Evolutionary conservation across 139 green algal species (phyloP).

Genomic region (Klebsormidium nitens): DNA sequence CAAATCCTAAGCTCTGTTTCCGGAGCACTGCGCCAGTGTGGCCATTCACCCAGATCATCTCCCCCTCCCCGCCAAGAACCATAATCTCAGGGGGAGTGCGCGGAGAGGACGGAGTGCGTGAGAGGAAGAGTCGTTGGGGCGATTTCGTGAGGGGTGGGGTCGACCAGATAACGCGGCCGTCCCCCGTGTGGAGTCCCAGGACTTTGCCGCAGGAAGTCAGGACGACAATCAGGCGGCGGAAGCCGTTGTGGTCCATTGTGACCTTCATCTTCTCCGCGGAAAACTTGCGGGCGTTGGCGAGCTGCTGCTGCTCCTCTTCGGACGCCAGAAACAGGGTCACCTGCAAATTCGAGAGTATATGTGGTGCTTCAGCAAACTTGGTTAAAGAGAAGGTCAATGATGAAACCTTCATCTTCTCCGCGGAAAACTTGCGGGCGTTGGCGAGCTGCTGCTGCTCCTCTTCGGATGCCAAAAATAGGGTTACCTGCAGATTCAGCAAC

Average conservation of each 20-base stretch:
- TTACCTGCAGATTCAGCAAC: too few relatives aligned
- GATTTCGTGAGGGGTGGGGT: slow-evolving; percentile 9
- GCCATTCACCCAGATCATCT: slow-evolving; percentile 2
- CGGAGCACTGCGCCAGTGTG: slow-evolving; percentile 13
- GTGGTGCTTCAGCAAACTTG: too few relatives aligned
- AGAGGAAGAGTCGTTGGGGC: too few relatives aligned
- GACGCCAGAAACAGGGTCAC: slow-evolving; percentile 16
- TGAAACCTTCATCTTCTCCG: slow-evolving; percentile 14
- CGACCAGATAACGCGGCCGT: slow-evolving; percentile 77
- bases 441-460: slow-evolving; percentile 15
- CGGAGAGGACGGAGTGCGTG: too few relatives aligned
- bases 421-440: background rate
- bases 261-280: slow-evolving; percentile 19
- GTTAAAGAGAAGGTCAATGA: too few relatives aligned
- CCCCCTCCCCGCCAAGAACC: background rate
- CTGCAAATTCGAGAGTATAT: too few relatives aligned
- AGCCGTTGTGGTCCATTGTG: slow-evolving; percentile 64
- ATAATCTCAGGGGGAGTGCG: background rate
- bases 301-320: slow-evolving; percentile 11
- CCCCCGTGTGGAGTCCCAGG: slow-evolving; percentile 78
- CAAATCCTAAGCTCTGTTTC: background rate
- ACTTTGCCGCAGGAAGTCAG: slow-evolving; percentile 60
- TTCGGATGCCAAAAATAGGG: slow-evolving; percentile 10
- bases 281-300: background rate
- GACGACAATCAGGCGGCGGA: slow-evolving; percentile 65